phyloP scores from a whole-genome alignment of 495 filamentous ascomycete genomes.

The Geoglossum glabrum region DNA sequence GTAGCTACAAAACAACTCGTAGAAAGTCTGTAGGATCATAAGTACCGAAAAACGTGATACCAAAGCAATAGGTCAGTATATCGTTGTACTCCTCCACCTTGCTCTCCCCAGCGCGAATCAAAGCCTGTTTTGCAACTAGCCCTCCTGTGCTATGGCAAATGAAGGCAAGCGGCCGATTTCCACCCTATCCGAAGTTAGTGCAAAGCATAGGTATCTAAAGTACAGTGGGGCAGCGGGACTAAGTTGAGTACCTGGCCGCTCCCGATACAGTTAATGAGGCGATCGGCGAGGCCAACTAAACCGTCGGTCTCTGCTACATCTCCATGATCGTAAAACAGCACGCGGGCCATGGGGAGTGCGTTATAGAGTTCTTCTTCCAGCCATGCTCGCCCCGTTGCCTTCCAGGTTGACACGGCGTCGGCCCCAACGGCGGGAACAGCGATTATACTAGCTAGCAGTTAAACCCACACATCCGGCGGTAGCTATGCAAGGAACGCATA shows the following conservation, averaged over 20 bases:
- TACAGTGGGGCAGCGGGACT: too few species aligned
- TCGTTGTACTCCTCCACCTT: background rate
- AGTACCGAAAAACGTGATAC: constrained; percentile 67
- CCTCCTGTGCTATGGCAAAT: constrained; percentile 70
- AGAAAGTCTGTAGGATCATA: constrained; percentile 31
- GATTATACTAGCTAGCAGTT: too few species aligned
- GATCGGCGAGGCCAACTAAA: background rate
- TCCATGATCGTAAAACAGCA: background rate
- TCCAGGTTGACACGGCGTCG: background rate
- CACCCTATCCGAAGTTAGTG: background rate
- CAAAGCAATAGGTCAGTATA: constrained; percentile 22
- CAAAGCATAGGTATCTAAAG: too few species aligned
- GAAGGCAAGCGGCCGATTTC: constrained; percentile 51
- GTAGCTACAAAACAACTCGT: constrained; percentile 35
- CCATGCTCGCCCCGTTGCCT: background rate
- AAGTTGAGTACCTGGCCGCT: background rate
- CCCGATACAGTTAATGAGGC: background rate
- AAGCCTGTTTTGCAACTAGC: constrained; percentile 41
- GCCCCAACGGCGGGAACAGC: background rate
- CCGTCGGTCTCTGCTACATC: background rate
- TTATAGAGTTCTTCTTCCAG: background rate
- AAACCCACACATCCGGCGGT: too few species aligned
- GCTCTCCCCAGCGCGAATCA: background rate
- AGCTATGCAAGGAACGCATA: too few species aligned
- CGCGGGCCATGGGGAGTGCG: background rate